Evolutionary conservation across 2,329 filamentous ascomycete species (phyloP).

Genomic region (Xenoacremonium recifei): DNA sequence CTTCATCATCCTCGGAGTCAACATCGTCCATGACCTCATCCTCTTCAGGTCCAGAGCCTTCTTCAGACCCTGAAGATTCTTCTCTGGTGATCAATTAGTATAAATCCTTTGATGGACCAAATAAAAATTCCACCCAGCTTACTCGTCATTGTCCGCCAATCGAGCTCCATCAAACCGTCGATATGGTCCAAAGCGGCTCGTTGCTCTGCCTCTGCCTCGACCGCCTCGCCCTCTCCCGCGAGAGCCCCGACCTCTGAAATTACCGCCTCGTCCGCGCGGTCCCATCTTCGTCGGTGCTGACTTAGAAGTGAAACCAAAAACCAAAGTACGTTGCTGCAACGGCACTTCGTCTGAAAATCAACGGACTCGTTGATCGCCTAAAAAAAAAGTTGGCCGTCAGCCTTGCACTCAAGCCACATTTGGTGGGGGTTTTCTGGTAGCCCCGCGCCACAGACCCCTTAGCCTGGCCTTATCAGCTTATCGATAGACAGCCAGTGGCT

Average conservation of each 20-base stretch:
- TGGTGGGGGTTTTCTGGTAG: slow-evolving; percentile 31
- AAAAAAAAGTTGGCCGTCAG: slow-evolving; percentile 36
- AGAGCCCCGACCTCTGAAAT: slow-evolving; percentile 31
- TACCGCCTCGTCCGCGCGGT: slow-evolving; percentile 33
- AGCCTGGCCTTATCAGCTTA: too few species aligned
- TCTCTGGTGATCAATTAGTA: slow-evolving; percentile 12
- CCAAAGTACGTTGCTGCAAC: too few species aligned
- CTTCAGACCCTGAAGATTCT: slow-evolving; percentile 27
- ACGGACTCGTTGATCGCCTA: too few species aligned
- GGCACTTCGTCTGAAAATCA: too few species aligned
- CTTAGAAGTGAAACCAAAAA: not conserved
- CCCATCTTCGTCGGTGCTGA: slow-evolving; percentile 32
- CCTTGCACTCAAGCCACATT: slow-evolving; percentile 37
- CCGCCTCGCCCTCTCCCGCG: slow-evolving; percentile 26
- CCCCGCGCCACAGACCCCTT: not conserved
- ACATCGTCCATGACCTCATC: slow-evolving; percentile 38
- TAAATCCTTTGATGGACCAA: not conserved
- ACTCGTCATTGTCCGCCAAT: slow-evolving; percentile 37
- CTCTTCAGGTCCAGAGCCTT: slow-evolving; percentile 29
- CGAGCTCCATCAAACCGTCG: slow-evolving; percentile 36
- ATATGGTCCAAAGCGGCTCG: slow-evolving; percentile 36
- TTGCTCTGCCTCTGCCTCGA: slow-evolving; percentile 18
- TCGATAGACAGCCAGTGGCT: slow-evolving; percentile 34
- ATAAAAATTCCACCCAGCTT: slow-evolving; percentile 12
- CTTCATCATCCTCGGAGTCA: slow-evolving; percentile 44